These are phyloP conservation scores for Syncephalastrum racemosum DNA, from an alignment of 371 early-diverging fungal species.

Conservation along the genomic window DNA sequence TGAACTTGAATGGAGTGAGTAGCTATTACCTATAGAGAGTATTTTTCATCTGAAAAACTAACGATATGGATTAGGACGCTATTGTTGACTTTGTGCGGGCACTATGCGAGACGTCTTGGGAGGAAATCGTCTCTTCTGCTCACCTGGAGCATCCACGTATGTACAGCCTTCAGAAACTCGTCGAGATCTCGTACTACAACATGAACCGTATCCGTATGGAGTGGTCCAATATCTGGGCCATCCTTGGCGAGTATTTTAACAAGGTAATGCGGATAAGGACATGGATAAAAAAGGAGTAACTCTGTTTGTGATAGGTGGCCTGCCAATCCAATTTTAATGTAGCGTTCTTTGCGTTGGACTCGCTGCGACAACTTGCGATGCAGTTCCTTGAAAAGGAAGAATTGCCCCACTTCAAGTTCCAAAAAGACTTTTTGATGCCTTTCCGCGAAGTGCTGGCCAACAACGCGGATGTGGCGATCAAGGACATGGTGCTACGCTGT, in stretches of 20 bases:
- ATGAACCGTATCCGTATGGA: slow-evolving; percentile 97
- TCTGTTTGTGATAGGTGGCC: slow-evolving; percentile 57
- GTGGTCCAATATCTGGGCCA: slow-evolving; percentile 95
- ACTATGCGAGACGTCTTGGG: slow-evolving; percentile 85
- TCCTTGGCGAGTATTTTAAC: slow-evolving; percentile 90
- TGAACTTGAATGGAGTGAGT: slow-evolving; percentile 50
- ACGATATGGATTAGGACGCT: slow-evolving; percentile 37
- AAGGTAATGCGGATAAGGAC: slow-evolving; percentile 31
- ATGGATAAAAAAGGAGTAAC: neutral
- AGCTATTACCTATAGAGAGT: neutral
- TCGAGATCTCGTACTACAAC: slow-evolving; percentile 95
- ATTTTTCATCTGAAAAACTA: neutral
- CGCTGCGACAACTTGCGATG: slow-evolving; percentile 90
- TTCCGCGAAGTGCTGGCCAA: slow-evolving; percentile 84
- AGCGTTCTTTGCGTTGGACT: slow-evolving; percentile 90
- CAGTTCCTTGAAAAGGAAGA: slow-evolving; percentile 95
- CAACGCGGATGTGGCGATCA: slow-evolving; percentile 75
- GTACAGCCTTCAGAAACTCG: slow-evolving; percentile 90
- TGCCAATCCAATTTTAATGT: slow-evolving; percentile 86
- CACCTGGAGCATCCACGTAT: slow-evolving; percentile 68
- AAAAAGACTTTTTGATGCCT: slow-evolving; percentile 92
- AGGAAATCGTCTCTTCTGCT: slow-evolving; percentile 79
- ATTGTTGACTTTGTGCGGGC: slow-evolving; percentile 91
- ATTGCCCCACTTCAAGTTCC: slow-evolving; percentile 93
- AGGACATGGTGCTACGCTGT: slow-evolving; percentile 92